These are phyloP conservation scores for Ganoderma meredithae DNA, from an alignment of 1,284 basidiomycete species.

Conservation along the genomic window DNA sequence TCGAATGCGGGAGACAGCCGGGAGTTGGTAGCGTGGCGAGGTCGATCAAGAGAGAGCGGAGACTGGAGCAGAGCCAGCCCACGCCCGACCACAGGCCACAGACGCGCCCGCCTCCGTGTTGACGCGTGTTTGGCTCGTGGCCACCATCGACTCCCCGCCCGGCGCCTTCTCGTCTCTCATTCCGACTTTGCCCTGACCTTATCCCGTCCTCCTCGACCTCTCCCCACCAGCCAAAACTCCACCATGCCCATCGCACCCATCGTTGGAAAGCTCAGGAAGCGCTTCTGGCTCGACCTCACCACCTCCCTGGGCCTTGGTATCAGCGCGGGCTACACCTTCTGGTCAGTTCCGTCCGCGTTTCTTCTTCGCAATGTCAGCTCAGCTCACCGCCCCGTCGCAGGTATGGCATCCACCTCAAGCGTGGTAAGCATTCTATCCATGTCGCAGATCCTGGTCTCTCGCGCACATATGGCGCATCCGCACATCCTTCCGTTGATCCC, in stretches of 20 bases:
- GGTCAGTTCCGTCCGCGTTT: constrained; percentile 56
- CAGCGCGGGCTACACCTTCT: constrained; percentile 77
- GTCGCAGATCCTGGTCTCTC: constrained; percentile 4
- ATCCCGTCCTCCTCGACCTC: constrained; percentile 33
- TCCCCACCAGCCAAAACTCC: constrained; percentile 20
- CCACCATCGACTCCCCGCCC: constrained; percentile 16
- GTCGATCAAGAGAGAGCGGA: constrained; percentile 25
- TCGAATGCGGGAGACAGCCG: constrained; percentile 18
- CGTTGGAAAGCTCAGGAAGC: constrained; percentile 88
- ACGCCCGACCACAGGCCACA: constrained; percentile 13
- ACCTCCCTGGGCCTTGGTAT: constrained; percentile 77
- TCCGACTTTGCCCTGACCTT: constrained; percentile 39
- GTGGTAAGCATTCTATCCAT: constrained; percentile 56
- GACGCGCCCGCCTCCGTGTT: constrained; percentile 34
- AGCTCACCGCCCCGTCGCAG: constrained; percentile 48
- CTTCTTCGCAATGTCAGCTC: constrained; percentile 30
- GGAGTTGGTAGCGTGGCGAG: constrained; percentile 23
- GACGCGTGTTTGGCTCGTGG: constrained; percentile 39
- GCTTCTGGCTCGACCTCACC: constrained; percentile 82
- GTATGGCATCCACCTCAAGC: constrained; percentile 82
- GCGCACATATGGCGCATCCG: constrained; percentile 2
- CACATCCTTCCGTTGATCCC: neutral
- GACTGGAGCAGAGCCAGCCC: constrained; percentile 26
- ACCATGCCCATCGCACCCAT: constrained; percentile 85
- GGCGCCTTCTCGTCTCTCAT: constrained; percentile 27